Conservation (phyloP, 176 grass and related monocot genomes). For the Oryza longistaminata region DNA sequence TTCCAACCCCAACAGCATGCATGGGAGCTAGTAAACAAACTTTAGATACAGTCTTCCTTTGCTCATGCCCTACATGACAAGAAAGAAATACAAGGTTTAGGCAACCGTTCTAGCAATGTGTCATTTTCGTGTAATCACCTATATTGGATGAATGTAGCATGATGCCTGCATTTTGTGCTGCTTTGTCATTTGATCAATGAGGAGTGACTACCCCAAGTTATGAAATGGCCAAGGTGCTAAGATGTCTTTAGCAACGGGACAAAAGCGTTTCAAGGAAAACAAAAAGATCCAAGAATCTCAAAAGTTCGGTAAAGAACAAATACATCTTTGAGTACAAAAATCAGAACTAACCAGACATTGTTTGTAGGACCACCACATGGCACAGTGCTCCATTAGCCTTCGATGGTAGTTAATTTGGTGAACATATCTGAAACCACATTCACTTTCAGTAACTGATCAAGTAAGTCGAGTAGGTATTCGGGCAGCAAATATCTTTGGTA, state of each 20-base stretch:
- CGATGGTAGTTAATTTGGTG: conserved; percentile 22
- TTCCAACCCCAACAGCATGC: neutral
- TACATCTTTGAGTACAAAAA: neutral
- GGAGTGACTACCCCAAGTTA: neutral
- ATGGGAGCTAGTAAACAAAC: neutral
- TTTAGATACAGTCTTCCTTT: neutral
- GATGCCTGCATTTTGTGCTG: neutral
- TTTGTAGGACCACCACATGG: conserved; percentile 44
- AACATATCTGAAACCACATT: neutral
- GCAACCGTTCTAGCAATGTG: neutral
- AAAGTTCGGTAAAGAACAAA: conserved; percentile 11
- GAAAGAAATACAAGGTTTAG: neutral
- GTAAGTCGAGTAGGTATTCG: neutral
- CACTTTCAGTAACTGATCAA: neutral
- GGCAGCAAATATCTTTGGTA: neutral
- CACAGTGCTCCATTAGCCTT: conserved; percentile 44
- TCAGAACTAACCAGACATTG: conserved; percentile 44
- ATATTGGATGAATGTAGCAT: neutral
- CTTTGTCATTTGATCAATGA: neutral
- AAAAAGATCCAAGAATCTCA: conserved; percentile 11
- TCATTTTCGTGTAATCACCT: neutral
- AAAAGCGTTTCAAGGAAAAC: neutral
- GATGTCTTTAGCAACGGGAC: neutral
- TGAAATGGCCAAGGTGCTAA: neutral
- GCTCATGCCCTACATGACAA: neutral